Conservation (phyloP, 2,329 filamentous ascomycete genomes). For the Dactylellina cionopaga region DNA sequence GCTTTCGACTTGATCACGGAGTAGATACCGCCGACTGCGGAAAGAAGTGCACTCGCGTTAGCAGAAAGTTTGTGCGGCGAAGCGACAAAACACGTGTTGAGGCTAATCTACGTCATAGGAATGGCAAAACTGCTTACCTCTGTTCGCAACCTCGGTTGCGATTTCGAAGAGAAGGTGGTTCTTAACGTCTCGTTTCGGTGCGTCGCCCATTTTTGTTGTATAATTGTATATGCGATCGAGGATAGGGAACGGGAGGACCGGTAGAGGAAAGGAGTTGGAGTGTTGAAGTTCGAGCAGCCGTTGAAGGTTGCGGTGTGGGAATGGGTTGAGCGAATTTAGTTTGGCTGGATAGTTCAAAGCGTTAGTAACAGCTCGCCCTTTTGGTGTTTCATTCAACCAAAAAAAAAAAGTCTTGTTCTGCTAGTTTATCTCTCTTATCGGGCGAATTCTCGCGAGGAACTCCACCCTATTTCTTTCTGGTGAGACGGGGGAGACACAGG, state of each 20-base stretch:
- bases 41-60: constrained; percentile 19
- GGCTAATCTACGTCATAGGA: constrained; percentile 40
- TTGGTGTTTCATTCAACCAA: no score
- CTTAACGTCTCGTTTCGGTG: constrained; percentile 74
- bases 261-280: constrained; percentile 6
- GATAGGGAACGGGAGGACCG: not conserved
- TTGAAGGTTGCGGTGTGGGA: constrained; percentile 7
- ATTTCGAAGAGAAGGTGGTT: constrained; percentile 97
- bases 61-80: constrained; percentile 37
- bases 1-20: constrained; percentile 99
- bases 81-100: constrained; percentile 38
- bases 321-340: constrained; percentile 47
- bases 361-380: no score
- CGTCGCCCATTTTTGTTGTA: constrained; percentile 53
- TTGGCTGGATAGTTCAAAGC: not conserved
- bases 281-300: constrained; percentile 6
- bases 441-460: constrained; percentile 16
- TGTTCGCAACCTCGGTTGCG: constrained; percentile 95
- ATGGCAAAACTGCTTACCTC: constrained; percentile 71
- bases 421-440: constrained; percentile 26
- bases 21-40: constrained; percentile 92
- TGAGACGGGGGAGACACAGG: constrained; percentile 5
- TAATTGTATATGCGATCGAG: constrained; percentile 16
- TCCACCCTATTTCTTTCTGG: constrained; percentile 9
- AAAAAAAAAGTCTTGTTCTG: no score